Conservation (phyloP, 257 asterid species). For the Scutellaria minor region DNA sequence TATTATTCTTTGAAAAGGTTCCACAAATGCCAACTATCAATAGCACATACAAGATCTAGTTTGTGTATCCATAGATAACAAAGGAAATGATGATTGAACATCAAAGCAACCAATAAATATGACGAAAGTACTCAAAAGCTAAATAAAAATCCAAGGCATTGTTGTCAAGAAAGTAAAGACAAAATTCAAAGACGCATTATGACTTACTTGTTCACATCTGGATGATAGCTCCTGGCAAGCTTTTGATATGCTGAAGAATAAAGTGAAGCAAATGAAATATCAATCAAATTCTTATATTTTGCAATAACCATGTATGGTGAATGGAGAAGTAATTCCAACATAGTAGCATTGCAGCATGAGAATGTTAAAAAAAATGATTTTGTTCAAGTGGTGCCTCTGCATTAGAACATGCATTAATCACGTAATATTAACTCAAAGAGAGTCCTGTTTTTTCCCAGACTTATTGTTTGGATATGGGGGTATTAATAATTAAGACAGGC, state of each 20-base stretch:
- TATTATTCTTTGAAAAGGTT: constrained; percentile 5
- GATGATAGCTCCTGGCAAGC: constrained; percentile 95
- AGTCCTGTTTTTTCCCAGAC: no score
- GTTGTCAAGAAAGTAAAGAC: no score
- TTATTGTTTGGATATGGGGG: no score
- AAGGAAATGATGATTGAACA: constrained; percentile 3
- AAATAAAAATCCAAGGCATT: neutral
- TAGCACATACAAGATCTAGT: neutral
- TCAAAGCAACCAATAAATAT: neutral
- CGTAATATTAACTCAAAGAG: no score
- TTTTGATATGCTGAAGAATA: constrained; percentile 82
- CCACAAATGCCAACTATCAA: neutral
- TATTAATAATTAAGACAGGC: no score
- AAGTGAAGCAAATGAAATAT: constrained; percentile 14
- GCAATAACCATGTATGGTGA: neutral
- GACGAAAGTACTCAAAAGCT: neutral
- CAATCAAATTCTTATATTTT: neutral
- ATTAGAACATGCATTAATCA: no score
- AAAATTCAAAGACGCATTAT: neutral
- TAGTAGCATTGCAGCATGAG: no score
- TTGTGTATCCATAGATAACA: no score
- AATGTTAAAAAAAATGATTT: no score
- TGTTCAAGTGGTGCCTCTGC: no score
- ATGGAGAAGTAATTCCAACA: no score
- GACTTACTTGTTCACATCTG: constrained; percentile 95